These are phyloP conservation scores for Rhodotorula sphaerocarpa DNA, from an alignment of 768 basidiomycete genomes.

Conservation along the genomic window DNA sequence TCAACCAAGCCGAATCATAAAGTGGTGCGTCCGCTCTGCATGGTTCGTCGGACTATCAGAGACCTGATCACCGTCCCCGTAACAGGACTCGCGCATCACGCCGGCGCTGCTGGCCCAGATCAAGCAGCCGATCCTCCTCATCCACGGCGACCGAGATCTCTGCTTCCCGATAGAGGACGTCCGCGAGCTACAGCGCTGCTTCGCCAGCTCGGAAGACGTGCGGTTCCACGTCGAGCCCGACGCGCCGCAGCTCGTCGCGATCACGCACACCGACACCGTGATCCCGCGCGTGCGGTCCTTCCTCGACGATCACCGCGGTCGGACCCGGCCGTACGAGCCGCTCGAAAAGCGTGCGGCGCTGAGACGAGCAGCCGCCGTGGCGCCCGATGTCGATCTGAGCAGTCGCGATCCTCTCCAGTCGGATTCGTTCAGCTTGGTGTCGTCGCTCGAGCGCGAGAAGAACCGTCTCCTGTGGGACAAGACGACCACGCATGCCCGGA, in stretches of 20 bases:
- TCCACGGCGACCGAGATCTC: conserved; percentile 22
- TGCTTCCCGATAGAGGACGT: conserved; percentile 15
- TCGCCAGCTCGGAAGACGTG: conserved; percentile 9
- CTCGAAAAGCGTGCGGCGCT: background rate
- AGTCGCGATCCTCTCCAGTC: background rate
- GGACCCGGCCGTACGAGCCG: background rate
- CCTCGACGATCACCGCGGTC: background rate
- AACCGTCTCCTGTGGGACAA: background rate
- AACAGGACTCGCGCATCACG: conserved; percentile 10
- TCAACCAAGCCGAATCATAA: conserved; percentile 9
- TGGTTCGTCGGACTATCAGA: no score
- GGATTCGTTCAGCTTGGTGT: conserved; percentile 12
- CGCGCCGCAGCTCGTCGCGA: conserved; percentile 11
- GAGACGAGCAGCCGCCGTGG: background rate
- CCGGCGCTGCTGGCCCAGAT: conserved; percentile 5
- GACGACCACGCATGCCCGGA: background rate
- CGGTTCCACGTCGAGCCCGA: conserved; percentile 5
- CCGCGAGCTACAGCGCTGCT: background rate
- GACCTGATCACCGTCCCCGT: no score
- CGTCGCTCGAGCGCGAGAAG: background rate
- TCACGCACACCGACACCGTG: conserved; percentile 5
- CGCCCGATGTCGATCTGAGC: background rate
- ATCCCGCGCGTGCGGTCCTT: conserved; percentile 14
- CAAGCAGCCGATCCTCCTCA: conserved; percentile 16
- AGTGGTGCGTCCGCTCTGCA: background rate